Evolutionary conservation across 2,329 filamentous ascomycete species (phyloP).

Genomic region (Ascochyta clinopodiicola): DNA sequence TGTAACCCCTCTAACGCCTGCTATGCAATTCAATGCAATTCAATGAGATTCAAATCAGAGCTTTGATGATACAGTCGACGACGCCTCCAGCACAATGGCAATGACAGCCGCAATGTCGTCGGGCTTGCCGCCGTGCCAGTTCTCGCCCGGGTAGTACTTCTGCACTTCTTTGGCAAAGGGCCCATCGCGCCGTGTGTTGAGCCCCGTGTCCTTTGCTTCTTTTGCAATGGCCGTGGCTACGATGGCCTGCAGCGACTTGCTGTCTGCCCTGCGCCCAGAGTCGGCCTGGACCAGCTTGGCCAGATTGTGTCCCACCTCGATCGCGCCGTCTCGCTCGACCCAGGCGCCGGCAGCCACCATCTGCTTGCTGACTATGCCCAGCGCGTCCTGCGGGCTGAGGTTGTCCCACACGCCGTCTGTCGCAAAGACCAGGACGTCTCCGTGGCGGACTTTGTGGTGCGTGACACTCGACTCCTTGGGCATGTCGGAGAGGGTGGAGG

Average conservation of each 20-base stretch:
- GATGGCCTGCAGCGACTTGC: slow-evolving; percentile 73
- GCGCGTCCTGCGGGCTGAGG: slow-evolving; percentile 85
- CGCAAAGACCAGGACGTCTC: slow-evolving; percentile 91
- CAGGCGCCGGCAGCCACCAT: slow-evolving; percentile 81
- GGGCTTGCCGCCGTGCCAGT: slow-evolving; percentile 89
- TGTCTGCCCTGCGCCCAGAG: slow-evolving; percentile 49
- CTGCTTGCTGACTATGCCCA: slow-evolving; percentile 76
- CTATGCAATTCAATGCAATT: slow-evolving; percentile 2
- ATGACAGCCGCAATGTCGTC: slow-evolving; percentile 94
- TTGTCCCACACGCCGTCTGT: slow-evolving; percentile 98
- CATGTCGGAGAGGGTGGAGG: slow-evolving; percentile 75
- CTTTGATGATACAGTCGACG: slow-evolving; percentile 15
- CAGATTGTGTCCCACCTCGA: slow-evolving; percentile 67
- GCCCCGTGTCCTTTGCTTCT: slow-evolving; percentile 83
- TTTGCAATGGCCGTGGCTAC: slow-evolving; percentile 80
- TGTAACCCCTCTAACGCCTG: slow-evolving; percentile 10
- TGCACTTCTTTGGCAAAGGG: slow-evolving; percentile 96
- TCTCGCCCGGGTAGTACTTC: slow-evolving; percentile 82
- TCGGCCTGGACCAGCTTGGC: slow-evolving; percentile 59
- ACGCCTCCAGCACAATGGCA: slow-evolving; percentile 52
- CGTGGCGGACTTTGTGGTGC: slow-evolving; percentile 78
- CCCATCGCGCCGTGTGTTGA: slow-evolving; percentile 81
- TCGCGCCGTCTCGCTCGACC: slow-evolving; percentile 59
- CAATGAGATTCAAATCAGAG: background rate
- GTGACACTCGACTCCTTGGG: slow-evolving; percentile 84